Evolutionary conservation across 169 alveolate genomes (phyloP).

Genomic region (Cryptosporidium meleagridis): DNA sequence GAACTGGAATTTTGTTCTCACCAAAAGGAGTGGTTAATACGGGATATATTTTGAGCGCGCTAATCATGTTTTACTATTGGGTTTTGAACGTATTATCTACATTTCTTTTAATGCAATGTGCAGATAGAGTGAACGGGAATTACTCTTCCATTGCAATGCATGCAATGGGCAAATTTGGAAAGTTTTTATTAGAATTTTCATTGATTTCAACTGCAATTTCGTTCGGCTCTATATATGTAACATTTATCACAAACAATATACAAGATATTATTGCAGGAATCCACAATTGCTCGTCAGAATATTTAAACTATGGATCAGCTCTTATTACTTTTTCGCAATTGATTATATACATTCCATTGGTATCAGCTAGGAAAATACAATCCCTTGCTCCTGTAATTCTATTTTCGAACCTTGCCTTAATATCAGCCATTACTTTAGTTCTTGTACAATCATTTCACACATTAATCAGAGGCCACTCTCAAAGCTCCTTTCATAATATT

Average conservation of each 20-base stretch:
- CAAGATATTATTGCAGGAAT: conserved; percentile 70
- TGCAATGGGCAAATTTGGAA: conserved; percentile 68
- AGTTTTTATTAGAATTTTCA: conserved; percentile 22
- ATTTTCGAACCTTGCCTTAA: conserved; percentile 39
- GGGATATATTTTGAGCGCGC: conserved; percentile 47
- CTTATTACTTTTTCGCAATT: conserved; percentile 45
- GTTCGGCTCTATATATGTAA: conserved; percentile 42
- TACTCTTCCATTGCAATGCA: conserved; percentile 55
- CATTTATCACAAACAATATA: conserved; percentile 66
- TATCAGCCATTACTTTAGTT: conserved; percentile 34
- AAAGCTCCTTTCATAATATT: background rate
- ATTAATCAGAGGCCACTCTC: conserved; percentile 1
- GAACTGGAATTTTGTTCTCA: conserved; percentile 70
- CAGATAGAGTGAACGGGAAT: conserved; percentile 37
- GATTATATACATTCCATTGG: conserved; percentile 44
- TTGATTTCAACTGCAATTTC: conserved; percentile 65
- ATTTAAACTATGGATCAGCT: conserved; percentile 43
- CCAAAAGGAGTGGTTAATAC: conserved; percentile 69
- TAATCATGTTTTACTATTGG: conserved; percentile 66
- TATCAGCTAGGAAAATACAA: conserved; percentile 28
- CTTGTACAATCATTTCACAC: conserved; percentile 34
- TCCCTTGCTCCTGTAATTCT: conserved; percentile 52
- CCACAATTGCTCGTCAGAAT: conserved; percentile 43
- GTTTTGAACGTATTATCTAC: conserved; percentile 41
- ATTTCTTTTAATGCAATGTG: conserved; percentile 38